These are phyloP conservation scores for Clausena lansium DNA, from an alignment of 345 rosid genomes.

Conservation along the genomic window DNA sequence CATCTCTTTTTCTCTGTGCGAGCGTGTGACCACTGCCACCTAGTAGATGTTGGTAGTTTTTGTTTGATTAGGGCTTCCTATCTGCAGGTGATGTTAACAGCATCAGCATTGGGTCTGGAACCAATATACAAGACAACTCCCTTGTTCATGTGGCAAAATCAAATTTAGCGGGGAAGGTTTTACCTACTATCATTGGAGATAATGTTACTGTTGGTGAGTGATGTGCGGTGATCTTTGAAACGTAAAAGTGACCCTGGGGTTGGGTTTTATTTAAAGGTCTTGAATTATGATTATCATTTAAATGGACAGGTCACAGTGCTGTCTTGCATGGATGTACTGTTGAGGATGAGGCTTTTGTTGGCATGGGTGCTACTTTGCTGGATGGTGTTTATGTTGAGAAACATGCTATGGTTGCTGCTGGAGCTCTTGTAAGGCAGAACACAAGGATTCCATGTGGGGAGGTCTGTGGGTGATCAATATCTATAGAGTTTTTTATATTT, in stretches of 20 bases:
- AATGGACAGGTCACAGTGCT: slow-evolving; percentile 72
- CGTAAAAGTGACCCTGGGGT: not conserved
- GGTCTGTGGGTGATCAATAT: slow-evolving; percentile 37
- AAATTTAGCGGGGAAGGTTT: slow-evolving; percentile 74
- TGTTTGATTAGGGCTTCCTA: slow-evolving; percentile 9
- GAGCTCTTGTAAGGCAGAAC: slow-evolving; percentile 90
- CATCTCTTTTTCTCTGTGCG: not conserved
- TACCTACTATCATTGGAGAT: slow-evolving; percentile 72
- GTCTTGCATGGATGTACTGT: slow-evolving; percentile 88
- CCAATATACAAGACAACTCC: slow-evolving; percentile 77
- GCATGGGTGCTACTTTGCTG: slow-evolving; percentile 75
- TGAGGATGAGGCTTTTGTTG: slow-evolving; percentile 83
- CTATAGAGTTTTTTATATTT: not conserved
- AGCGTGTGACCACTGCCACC: not conserved
- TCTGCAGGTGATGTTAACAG: slow-evolving; percentile 71
- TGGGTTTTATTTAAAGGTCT: slow-evolving; percentile 2
- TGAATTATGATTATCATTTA: slow-evolving; percentile 12
- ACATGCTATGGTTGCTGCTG: slow-evolving; percentile 89
- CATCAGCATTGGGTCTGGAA: slow-evolving; percentile 70
- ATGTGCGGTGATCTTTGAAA: not conserved
- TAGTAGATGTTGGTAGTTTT: not conserved
- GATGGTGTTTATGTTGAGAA: slow-evolving; percentile 91
- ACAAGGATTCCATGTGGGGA: slow-evolving; percentile 82
- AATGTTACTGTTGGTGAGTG: slow-evolving; percentile 74
- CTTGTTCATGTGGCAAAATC: slow-evolving; percentile 87